A percentile compares a stretch with the other conserved stretches of the same genome.
phyloP scores from a whole-genome alignment of 345 rosid genomes.

The Rhizophora mangle region DNA sequence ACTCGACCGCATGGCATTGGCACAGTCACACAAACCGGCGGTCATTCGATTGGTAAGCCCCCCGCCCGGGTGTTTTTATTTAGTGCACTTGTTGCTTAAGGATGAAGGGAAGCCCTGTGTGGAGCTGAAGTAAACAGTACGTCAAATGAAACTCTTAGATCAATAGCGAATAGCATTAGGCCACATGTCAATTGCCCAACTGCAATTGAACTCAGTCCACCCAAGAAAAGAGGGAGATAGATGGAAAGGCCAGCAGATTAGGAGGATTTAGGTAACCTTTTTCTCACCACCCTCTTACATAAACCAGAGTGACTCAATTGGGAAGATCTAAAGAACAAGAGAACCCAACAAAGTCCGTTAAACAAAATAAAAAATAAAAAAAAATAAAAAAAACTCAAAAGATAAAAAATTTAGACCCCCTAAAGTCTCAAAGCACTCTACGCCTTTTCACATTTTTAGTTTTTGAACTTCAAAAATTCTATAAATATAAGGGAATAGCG shows the following conservation, averaged over 20 bases:
- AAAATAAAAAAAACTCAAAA: too few species aligned
- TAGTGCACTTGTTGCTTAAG: too few species aligned
- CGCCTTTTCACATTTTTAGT: too few species aligned
- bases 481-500: too few species aligned
- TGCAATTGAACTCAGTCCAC: slow-evolving; percentile 13
- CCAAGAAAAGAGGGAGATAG: slow-evolving; percentile 23
- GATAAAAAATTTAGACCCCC: too few species aligned
- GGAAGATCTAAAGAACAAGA: neutral
- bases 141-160: slow-evolving; percentile 16
- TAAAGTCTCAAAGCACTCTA: too few species aligned
- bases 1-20: too few species aligned
- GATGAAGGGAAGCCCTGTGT: too few species aligned
- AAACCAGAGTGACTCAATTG: neutral
- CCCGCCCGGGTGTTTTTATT: too few species aligned
- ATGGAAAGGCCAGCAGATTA: slow-evolving; percentile 24
- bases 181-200: slow-evolving; percentile 27
- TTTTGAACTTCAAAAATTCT: too few species aligned
- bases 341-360: neutral
- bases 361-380: neutral
- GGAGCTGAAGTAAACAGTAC: slow-evolving; percentile 34
- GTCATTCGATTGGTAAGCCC: too few species aligned
- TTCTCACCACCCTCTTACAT: slow-evolving; percentile 27
- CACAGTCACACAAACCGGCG: too few species aligned
- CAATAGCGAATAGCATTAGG: neutral
- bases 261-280: slow-evolving; percentile 64